Conservation (phyloP, 2,329 filamentous ascomycete species). For the Fusarium nodosum region DNA sequence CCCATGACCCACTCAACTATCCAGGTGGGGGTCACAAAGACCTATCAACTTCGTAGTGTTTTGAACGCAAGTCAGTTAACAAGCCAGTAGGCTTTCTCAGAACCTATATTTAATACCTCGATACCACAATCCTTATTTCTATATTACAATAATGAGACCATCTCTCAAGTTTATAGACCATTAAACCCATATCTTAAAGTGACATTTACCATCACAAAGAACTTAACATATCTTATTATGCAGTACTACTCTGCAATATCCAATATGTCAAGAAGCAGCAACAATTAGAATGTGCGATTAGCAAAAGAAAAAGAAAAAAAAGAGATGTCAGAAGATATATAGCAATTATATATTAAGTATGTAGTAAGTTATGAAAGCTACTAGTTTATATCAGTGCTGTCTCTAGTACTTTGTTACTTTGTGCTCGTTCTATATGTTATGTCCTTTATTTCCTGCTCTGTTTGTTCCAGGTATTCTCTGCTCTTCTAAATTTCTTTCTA, state of each 20-base stretch:
- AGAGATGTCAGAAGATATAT: conserved; percentile 22
- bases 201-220: no score
- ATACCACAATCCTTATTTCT: no score
- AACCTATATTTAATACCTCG: no score
- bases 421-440: neutral
- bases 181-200: no score
- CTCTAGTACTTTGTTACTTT: neutral
- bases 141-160: neutral
- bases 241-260: neutral
- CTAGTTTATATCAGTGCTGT: neutral
- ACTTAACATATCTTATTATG: no score
- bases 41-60: neutral
- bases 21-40: neutral
- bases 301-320: conserved; percentile 7
- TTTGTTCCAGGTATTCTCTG: neutral
- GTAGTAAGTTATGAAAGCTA: neutral
- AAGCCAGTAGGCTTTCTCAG: neutral
- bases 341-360: neutral
- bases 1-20: neutral
- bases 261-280: neutral
- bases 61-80: neutral
- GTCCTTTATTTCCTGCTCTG: neutral
- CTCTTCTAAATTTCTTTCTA: fast-evolving
- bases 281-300: neutral
- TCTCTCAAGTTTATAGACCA: neutral